A percentile compares a stretch with the other conserved stretches of the same genome.
These are phyloP conservation scores for Diaporthe sp. DNA, from an alignment of 2,329 filamentous ascomycete species.

Conservation along the genomic window DNA sequence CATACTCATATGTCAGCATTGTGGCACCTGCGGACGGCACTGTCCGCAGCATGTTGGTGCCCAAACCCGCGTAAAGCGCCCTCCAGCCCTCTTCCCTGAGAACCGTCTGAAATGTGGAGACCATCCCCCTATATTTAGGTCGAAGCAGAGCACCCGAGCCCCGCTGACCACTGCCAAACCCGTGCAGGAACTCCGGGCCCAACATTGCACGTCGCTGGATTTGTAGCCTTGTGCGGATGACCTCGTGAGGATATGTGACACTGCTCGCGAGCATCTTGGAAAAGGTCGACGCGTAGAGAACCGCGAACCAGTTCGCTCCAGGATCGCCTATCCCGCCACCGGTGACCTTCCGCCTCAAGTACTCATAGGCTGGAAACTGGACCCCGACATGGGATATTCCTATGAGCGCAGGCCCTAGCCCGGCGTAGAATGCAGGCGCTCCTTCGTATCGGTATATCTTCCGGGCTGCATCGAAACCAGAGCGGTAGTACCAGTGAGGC, in stretches of 20 bases:
- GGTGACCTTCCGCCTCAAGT: conserved; percentile 89
- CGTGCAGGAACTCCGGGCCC: conserved; percentile 63
- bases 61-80: neutral
- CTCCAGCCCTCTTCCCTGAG: conserved; percentile 15
- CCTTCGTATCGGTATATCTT: conserved; percentile 98
- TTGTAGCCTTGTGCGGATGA: conserved; percentile 93
- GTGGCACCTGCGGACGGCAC: conserved; percentile 9
- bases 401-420: conserved; percentile 89
- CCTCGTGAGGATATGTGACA: conserved; percentile 98
- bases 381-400: conserved; percentile 97
- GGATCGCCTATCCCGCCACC: conserved; percentile 83
- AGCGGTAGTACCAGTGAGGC: conserved; percentile 87
- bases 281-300: conserved; percentile 88
- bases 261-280: conserved; percentile 96
- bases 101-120: neutral
- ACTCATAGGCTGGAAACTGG: conserved; percentile 98
- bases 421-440: conserved; percentile 92
- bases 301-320: conserved; percentile 82
- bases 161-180: conserved; percentile 57
- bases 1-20: conserved; percentile 22
- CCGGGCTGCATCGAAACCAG: conserved; percentile 89
- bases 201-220: conserved; percentile 85
- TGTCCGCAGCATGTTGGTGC: conserved; percentile 10
- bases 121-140: conserved; percentile 8
- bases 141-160: neutral